Evolutionary conservation across 2,329 filamentous ascomycete genomes (phyloP), one percentile per base, ranked within the genome.

Genomic region (Penicillium freii): DNA sequence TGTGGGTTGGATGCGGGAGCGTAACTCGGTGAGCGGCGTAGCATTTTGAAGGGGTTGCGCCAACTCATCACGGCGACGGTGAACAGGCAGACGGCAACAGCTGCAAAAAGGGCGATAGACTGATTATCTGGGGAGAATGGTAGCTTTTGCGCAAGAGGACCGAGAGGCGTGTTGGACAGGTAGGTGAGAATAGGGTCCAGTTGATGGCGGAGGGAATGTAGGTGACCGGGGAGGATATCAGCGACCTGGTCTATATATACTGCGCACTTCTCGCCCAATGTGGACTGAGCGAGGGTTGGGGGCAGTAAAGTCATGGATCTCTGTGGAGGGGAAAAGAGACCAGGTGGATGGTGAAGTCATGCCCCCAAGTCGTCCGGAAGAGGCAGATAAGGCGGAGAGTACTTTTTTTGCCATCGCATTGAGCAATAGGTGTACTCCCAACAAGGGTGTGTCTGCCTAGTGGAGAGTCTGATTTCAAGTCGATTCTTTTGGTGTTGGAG

Each of bases 251-350:
- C 71, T 57, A 76, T 57, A 59, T 77, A 76, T 38, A 71, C 67
- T 59, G 73, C 68, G 60, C 72, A 74, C 66, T 73, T 74, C 70
- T 76, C 72, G 66, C 73, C 71, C 70, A 75, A 65, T 54, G 70
- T 72, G 67, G 72, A 71, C 68, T 72, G 65, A 66, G 70, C 66
- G 66, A 72, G 61, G 54, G 69, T 66, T 58, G 70, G 73, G 52
- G 73, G 69, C 66, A 72, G 68, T 62, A 74, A 63, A 67, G 66
- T 77, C 75, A 77, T 74, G 66, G 72, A 71, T 67, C 65, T 64
- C 60, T 62, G 38, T 33, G 60, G 47, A 49, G 51, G 51, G 34
- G 44, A 51, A 34, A 31, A 57, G 23, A 54, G 53, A 54, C 49
- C 36, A 56, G 50, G 39, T 45, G 33, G 54, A n/a, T 61, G 38